Evolutionary conservation across 257 asterid species (phyloP).

Genomic region (Ajuga chamaepitys): DNA sequence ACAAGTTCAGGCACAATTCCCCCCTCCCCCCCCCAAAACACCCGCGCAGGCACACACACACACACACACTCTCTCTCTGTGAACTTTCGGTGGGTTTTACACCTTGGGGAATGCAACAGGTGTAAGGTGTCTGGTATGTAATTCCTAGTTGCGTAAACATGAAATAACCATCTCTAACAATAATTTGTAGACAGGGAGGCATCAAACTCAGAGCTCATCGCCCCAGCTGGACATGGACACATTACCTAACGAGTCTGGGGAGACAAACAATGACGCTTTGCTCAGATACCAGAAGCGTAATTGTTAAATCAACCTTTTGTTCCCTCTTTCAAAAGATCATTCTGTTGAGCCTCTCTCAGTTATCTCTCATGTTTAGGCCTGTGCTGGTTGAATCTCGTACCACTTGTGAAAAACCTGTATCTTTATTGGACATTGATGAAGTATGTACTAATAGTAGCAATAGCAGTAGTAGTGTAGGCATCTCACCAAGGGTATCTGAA

Average conservation of each 20-base stretch:
- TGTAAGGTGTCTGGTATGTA: neutral
- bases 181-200: slow-evolving; percentile 80
- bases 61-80: too few species aligned
- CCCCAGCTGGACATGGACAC: slow-evolving; percentile 67
- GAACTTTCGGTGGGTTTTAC: too few species aligned
- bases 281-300: slow-evolving; percentile 78
- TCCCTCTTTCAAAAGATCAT: slow-evolving; percentile 24
- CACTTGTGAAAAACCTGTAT: slow-evolving; percentile 20
- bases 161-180: slow-evolving; percentile 22
- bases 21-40: too few species aligned
- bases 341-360: slow-evolving; percentile 32
- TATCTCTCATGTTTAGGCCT: slow-evolving; percentile 48
- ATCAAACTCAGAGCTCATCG: slow-evolving; percentile 30
- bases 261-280: slow-evolving; percentile 52
- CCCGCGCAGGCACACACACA: too few species aligned
- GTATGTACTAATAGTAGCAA: neutral
- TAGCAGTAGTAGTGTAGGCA: slow-evolving; percentile 8
- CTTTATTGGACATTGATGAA: slow-evolving; percentile 45
- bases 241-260: slow-evolving; percentile 76
- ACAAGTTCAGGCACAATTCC: too few species aligned
- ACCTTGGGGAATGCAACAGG: too few species aligned
- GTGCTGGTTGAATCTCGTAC: slow-evolving; percentile 23
- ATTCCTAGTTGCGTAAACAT: neutral
- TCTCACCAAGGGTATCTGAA: slow-evolving; percentile 15
- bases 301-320: slow-evolving; percentile 50